A percentile compares a stretch with the other conserved stretches of the same genome.
Evolutionary conservation across 139 green algal genomes (phyloP).

Genomic region (Auxenochlorella pyrenoidosa): DNA sequence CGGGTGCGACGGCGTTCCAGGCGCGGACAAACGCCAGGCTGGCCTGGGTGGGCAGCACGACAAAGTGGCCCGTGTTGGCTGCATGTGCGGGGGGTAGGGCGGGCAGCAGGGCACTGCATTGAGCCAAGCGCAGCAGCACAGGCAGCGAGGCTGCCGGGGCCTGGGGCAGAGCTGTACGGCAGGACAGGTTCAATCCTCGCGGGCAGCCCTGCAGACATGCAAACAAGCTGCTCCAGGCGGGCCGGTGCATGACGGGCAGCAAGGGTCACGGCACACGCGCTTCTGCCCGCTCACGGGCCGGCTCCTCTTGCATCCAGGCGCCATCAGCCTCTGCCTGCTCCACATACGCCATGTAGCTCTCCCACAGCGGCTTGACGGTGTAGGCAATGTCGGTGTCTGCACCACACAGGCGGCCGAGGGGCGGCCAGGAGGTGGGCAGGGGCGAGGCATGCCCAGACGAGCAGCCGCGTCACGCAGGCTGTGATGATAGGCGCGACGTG

Average conservation of each 20-base stretch:
- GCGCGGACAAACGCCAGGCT: background rate
- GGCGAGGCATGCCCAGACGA: no score
- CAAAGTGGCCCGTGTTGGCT: slow-evolving; percentile 23
- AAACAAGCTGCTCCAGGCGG: no score
- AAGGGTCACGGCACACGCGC: background rate
- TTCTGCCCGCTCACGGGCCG: background rate
- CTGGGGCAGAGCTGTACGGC: background rate
- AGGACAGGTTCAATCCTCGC: no score
- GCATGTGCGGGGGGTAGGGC: background rate
- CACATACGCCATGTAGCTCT: background rate
- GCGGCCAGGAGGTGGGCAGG: no score
- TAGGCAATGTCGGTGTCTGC: slow-evolving; percentile 12
- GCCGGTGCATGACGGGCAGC: background rate
- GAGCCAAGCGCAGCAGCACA: background rate
- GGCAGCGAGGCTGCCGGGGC: background rate
- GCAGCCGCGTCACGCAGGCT: no score
- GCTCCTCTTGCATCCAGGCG: slow-evolving; percentile 4
- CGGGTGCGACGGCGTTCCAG: background rate
- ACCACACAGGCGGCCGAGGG: no score
- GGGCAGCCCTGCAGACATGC: background rate
- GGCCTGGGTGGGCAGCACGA: background rate
- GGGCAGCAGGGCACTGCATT: background rate
- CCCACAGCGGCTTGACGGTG: slow-evolving; percentile 1
- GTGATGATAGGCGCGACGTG: no score
- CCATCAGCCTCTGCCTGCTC: slow-evolving; percentile 1